phyloP scores from a whole-genome alignment of 2,329 filamentous ascomycete species.

The Aspergillus sp. region DNA sequence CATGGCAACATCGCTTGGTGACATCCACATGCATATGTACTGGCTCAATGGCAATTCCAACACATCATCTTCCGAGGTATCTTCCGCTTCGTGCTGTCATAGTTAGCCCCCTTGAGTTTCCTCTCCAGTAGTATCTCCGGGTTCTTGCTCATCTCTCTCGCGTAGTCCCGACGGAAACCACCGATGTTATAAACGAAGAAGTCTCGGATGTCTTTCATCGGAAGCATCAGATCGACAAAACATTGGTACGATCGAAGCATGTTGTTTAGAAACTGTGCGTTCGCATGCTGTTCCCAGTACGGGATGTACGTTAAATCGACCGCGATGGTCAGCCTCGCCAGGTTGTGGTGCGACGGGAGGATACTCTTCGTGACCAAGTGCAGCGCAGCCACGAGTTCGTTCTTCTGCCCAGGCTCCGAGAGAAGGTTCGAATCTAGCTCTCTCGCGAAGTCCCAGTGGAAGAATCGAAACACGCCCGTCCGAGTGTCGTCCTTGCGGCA shows the following conservation, averaged over 20 bases:
- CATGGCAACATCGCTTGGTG: no score
- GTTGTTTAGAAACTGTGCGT: not conserved
- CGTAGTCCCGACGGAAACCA: not conserved
- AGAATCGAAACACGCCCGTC: no score
- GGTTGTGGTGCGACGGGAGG: not conserved
- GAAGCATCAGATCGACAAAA: not conserved
- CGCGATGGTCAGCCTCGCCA: not conserved
- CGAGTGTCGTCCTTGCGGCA: no score
- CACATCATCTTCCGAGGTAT: not conserved
- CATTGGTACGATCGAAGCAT: not conserved
- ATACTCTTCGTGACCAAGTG: not conserved
- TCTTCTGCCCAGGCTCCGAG: not conserved
- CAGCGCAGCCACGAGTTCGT: not conserved
- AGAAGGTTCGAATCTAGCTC: not conserved
- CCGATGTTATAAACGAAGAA: not conserved
- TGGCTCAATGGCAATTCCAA: no score
- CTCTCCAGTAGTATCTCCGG: not conserved
- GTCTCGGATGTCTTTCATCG: not conserved
- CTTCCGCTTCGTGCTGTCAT: not conserved
- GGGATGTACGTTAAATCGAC: not conserved
- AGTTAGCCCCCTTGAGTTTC: not conserved
- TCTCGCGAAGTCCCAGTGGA: not conserved
- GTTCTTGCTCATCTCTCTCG: not conserved
- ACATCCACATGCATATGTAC: no score
- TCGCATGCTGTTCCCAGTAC: not conserved